A percentile compares a stretch with the other conserved stretches of the same genome.
Conservation (phyloP, 2,329 filamentous ascomycete genomes). For the Huntiella bhutanensis region DNA sequence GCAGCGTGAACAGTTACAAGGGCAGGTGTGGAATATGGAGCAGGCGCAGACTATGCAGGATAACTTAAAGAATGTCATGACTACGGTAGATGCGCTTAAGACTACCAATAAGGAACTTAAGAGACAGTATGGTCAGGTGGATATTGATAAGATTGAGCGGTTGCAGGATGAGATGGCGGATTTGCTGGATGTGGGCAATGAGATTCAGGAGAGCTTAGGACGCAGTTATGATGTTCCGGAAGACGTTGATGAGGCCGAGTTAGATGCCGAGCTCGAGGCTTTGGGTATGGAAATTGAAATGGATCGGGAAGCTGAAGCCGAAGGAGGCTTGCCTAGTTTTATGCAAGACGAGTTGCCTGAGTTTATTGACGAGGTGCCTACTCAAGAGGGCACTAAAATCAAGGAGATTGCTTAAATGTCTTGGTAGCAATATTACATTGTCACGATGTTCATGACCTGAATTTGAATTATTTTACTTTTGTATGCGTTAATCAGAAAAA, state of each 20-base stretch:
- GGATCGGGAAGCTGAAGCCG: slow-evolving; percentile 42
- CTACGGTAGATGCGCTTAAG: slow-evolving; percentile 93
- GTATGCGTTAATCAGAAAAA: neutral
- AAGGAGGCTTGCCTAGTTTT: slow-evolving; percentile 58
- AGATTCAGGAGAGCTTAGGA: slow-evolving; percentile 89
- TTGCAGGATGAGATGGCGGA: slow-evolving; percentile 99
- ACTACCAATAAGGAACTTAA: slow-evolving; percentile 82
- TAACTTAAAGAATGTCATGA: slow-evolving; percentile 97
- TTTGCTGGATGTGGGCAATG: slow-evolving; percentile 90
- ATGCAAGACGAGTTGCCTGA: slow-evolving; percentile 74
- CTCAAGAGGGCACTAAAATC: slow-evolving; percentile 52
- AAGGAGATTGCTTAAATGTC: slow-evolving; percentile 50
- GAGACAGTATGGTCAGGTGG: slow-evolving; percentile 91
- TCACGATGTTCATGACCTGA: neutral
- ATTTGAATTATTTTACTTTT: neutral
- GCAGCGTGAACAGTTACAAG: slow-evolving; percentile 82
- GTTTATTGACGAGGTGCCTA: slow-evolving; percentile 83
- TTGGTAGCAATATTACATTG: neutral
- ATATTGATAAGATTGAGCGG: slow-evolving; percentile 92
- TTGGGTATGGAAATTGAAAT: slow-evolving; percentile 86
- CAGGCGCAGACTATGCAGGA: slow-evolving; percentile 97
- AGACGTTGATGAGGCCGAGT: slow-evolving; percentile 87
- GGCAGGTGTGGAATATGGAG: slow-evolving; percentile 98
- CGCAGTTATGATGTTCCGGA: slow-evolving; percentile 88
- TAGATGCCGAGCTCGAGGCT: slow-evolving; percentile 91